phyloP scores from a whole-genome alignment of 371 early-diverging fungal genomes.

The Chytridium lagenaria region DNA sequence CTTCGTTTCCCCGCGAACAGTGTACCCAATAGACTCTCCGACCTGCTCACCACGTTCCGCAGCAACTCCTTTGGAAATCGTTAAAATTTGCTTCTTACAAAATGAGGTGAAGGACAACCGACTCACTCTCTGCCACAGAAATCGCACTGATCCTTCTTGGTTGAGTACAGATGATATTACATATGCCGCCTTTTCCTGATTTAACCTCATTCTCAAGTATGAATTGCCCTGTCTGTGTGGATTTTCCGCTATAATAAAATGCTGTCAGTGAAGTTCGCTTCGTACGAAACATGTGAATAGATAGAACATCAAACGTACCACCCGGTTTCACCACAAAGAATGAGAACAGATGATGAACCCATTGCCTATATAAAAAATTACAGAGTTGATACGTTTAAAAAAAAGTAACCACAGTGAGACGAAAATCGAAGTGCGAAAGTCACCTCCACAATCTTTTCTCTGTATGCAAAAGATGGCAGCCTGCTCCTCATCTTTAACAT shows the following conservation, averaged over 20 bases:
- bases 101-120: background rate
- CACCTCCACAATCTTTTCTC: conserved; percentile 61
- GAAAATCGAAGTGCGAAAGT: conserved; percentile 40
- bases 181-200: conserved; percentile 24
- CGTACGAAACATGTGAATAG: background rate
- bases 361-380: conserved; percentile 6
- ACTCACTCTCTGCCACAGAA: conserved; percentile 59
- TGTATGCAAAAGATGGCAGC: conserved; percentile 72
- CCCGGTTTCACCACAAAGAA: conserved; percentile 66
- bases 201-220: conserved; percentile 48
- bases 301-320: conserved; percentile 44
- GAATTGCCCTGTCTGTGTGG: conserved; percentile 60
- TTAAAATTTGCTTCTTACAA: background rate
- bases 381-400: background rate
- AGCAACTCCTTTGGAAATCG: conserved; percentile 29
- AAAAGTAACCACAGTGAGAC: background rate
- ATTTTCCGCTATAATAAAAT: conserved; percentile 50
- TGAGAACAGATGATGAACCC: conserved; percentile 38
- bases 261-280: no score
- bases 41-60: conserved; percentile 42
- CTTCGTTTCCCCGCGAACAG: conserved; percentile 59
- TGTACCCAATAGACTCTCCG: conserved; percentile 57
- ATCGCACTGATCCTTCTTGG: conserved; percentile 60
- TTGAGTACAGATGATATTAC: conserved; percentile 54
- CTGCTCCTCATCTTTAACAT: conserved; percentile 60